Evolutionary conservation across 441 rosid genomes (phyloP), one percentile per base, ranked within the genome.

Genomic region (Brassica hybrid): DNA sequence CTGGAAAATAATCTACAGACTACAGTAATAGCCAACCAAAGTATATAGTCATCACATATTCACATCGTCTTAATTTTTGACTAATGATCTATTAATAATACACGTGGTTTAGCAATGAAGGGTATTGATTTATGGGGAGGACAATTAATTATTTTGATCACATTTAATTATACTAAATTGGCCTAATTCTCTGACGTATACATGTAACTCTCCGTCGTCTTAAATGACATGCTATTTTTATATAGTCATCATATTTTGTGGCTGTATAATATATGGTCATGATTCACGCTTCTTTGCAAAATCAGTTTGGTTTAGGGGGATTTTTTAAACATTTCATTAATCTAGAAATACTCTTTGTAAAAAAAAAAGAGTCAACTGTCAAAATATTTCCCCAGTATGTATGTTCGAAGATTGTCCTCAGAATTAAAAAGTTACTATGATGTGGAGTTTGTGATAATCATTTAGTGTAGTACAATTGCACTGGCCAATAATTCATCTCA

Each of bases 131-230:
- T n/a, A n/a, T n/a, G 61, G 8, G 52, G 36, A 56, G 30, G 1
- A 52, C 21, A 27, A 56, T 12, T 56, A 36, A 57, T 64, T 38
- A 64, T 71, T 8, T 17, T 21, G n/a, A 6, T 63, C 62, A 65
- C 67, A 77, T 71, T n/a, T 65, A 71, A 25, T 64, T 57, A 17
- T 70, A 70, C 71, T 41, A 57, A 43, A 65, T 76, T 57, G 48
- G 61, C 67, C 38, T 77, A 56, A 71, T 38, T n/a, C n/a, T 38
- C 61, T 71, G 41, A 71, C 66, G 64, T 63, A 50, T 63, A 69
- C 27, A 23, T 23, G 27, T 23, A 23, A 23, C 58, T 41, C 23
- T 38, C 78, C 36, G 27, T 62, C 50, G 48, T 54, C 54, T 61
- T 70, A 16, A 76, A 69, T 64, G 66, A 27, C 48, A 69, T 52